A percentile compares a stretch with the other conserved stretches of the same genome.
Conservation (phyloP, 169 alveolate genomes). For the Cryptosporidium tyzzeri region DNA sequence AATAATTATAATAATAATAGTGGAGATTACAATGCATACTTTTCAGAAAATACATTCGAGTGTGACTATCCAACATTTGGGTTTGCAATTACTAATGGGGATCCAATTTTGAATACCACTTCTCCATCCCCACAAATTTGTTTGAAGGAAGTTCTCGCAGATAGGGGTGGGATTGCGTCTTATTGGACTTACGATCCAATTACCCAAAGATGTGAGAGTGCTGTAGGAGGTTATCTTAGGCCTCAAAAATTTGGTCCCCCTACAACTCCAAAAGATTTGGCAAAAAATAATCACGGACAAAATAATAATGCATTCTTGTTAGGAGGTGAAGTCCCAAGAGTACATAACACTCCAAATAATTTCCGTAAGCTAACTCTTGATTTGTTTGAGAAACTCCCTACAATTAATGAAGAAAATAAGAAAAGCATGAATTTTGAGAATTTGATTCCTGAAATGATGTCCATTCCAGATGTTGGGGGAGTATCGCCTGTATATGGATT, state of each 20-base stretch:
- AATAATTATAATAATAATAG: background rate
- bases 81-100: slow-evolving; percentile 71
- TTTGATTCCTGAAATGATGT: slow-evolving; percentile 24
- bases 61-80: slow-evolving; percentile 72
- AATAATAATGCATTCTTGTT: slow-evolving; percentile 40
- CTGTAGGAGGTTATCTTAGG: slow-evolving; percentile 53
- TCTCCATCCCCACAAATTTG: slow-evolving; percentile 73
- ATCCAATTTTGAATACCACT: slow-evolving; percentile 48
- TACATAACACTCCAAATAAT: background rate
- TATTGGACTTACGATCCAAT: slow-evolving; percentile 72
- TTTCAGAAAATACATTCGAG: slow-evolving; percentile 21
- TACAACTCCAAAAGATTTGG: background rate
- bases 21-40: slow-evolving; percentile 4
- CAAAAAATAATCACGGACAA: background rate
- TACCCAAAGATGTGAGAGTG: slow-evolving; percentile 76
- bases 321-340: slow-evolving; percentile 67
- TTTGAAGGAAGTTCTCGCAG: slow-evolving; percentile 49
- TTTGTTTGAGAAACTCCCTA: slow-evolving; percentile 20
- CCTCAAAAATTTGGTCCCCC: slow-evolving; percentile 76
- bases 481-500: slow-evolving; percentile 31
- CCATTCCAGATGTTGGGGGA: slow-evolving; percentile 51
- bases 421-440: background rate
- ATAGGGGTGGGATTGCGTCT: slow-evolving; percentile 70
- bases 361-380: slow-evolving; percentile 7
- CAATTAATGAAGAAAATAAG: background rate